phyloP scores from a whole-genome alignment of 495 filamentous ascomycete genomes.

The Penicillium crystallinum region DNA sequence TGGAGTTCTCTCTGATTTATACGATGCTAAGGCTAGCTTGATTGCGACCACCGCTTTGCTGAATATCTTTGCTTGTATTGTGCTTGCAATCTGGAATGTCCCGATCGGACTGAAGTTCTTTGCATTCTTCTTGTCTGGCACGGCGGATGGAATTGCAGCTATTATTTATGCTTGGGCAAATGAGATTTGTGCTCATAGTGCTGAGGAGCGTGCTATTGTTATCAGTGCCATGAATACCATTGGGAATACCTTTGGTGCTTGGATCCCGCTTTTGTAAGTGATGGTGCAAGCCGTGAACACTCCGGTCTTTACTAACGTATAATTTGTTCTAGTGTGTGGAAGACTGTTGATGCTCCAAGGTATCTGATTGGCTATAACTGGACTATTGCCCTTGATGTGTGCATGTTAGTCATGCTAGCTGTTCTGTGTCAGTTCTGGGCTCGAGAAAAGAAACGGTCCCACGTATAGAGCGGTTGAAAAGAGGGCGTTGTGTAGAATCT shows the following conservation, averaged over 20 bases:
- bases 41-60: conserved; percentile 36
- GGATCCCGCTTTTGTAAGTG: conserved; percentile 24
- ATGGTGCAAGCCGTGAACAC: not conserved
- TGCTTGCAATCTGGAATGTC: conserved; percentile 46
- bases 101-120: conserved; percentile 45
- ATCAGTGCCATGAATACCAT: conserved; percentile 49
- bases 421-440: conserved; percentile 22
- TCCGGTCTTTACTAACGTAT: not conserved
- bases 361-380: conserved; percentile 27
- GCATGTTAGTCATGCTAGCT: conserved; percentile 22
- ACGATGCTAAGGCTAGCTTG: conserved; percentile 33
- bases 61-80: conserved; percentile 30
- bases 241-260: conserved; percentile 42
- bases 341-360: conserved; percentile 24
- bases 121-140: conserved; percentile 34
- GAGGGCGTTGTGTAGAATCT: too few relatives aligned
- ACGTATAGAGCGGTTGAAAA: not conserved
- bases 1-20: conserved; percentile 41
- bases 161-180: conserved; percentile 44
- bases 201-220: conserved; percentile 54
- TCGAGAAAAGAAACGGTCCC: conserved; percentile 12
- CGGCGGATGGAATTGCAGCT: conserved; percentile 23
- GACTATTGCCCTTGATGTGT: conserved; percentile 25
- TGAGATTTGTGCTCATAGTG: conserved; percentile 50
- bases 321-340: conserved; percentile 18